Base-by-base conservation (phyloP, 1,139 yeast species). In the Nematodospora anomalae region DNA sequence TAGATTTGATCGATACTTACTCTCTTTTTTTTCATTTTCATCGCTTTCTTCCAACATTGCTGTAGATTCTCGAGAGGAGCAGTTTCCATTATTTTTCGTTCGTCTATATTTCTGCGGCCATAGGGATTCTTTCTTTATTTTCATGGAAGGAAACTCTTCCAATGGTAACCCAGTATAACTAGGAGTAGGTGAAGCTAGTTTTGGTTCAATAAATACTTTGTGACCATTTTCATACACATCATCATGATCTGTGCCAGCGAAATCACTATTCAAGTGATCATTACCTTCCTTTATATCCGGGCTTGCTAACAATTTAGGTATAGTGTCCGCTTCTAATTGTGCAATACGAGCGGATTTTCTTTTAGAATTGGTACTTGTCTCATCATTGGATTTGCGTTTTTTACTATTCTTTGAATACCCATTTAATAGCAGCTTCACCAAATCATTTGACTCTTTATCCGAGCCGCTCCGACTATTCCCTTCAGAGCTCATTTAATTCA, bases 121-220 rank as follows among this genome's bases (percentile, higher is more conserved):
- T 25, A 71, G 45, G 20, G 76, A 66, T 37, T 78, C 83, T 45
- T 71, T 74, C 44, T 69, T 75, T 30, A 74, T 61, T 46, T 74
- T 79, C 0, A 66, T 53, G 6, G 76, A 74, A 5, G 95, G 95
- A 4, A 67, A 64, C 4, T 76, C 67, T 43, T 79, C 88, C 35
- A 85, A 57, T 3, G 90, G 83, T 27, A 75, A 66, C 1, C 95
- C 95, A 0, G 89, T 80, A 32, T 76, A 75, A 16, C 67, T 63
- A 3, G 83, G 76, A 12, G 54, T 55, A 0, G 81, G 78, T 15
- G 64, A 67, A 0, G 80, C 75, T 24, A 73, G 57, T 7, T 67
- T 70, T 0, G 92, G 90, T 52, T 84, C 92, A 10, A 62, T 56
- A 63, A 83, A 71, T 15, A 35, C 40, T 28, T 43, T 47, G 15